Percentiles rank a stretch among this genome's conserved stretches.
These are phyloP conservation scores for Leishmania turanica DNA, from an alignment of 208 protist species.

Conservation along the genomic window DNA sequence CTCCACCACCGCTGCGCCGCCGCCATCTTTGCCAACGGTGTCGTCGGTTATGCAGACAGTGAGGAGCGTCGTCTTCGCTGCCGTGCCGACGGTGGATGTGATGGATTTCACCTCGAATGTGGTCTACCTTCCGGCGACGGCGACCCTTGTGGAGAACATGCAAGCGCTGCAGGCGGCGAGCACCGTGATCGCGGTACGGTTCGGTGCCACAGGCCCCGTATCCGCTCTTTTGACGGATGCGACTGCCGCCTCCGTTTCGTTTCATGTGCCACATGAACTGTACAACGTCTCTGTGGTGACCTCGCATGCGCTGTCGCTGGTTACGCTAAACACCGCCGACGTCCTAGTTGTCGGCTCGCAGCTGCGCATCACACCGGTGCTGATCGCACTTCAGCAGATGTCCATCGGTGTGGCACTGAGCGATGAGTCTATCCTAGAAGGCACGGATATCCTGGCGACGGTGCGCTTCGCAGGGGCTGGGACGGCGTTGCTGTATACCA, in stretches of 20 bases:
- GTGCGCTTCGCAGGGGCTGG: constrained; percentile 44
- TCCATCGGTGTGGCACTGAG: constrained; percentile 17
- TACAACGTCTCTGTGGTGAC: constrained; percentile 18
- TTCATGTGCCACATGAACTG: constrained; percentile 28
- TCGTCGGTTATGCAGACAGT: constrained; percentile 29
- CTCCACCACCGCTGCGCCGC: constrained; percentile 19
- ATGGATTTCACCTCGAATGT: constrained; percentile 41
- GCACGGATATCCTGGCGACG: constrained; percentile 30
- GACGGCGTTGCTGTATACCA: constrained; percentile 48
- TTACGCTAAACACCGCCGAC: constrained; percentile 14
- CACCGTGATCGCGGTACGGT: constrained; percentile 26
- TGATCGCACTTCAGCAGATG: constrained; percentile 35
- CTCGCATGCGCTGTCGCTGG: constrained; percentile 10
- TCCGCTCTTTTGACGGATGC: constrained; percentile 18
- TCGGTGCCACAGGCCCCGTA: constrained; percentile 25
- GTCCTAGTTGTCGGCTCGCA: constrained; percentile 6
- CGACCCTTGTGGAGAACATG: constrained; percentile 27
- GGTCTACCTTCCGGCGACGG: constrained; percentile 24
- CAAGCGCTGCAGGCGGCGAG: constrained; percentile 8
- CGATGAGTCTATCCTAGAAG: constrained; percentile 21
- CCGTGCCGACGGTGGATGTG: constrained; percentile 31
- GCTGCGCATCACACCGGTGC: constrained; percentile 36
- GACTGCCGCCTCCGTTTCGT: constrained; percentile 9
- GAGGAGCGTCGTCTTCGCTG: constrained; percentile 21
- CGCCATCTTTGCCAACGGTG: constrained; percentile 13